A percentile compares a stretch with the other conserved stretches of the same genome.
phyloP scores from a whole-genome alignment of 768 basidiomycete species.

The Fistulinella prunicolor region DNA sequence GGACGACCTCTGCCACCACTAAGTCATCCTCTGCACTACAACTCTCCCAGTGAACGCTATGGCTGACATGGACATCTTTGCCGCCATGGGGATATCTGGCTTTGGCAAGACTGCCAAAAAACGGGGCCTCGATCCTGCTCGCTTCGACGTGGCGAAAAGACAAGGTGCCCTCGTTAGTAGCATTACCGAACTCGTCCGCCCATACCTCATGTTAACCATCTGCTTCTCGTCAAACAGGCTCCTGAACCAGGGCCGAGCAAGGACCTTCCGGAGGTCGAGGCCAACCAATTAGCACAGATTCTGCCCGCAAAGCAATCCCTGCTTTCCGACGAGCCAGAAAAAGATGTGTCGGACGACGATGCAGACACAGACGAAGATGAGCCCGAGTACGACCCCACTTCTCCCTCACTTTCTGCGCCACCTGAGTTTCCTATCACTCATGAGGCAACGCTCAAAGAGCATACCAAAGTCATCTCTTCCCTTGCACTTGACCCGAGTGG shows the following conservation, averaged over 20 bases:
- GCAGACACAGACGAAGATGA: slow-evolving; percentile 18
- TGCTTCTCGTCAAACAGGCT: slow-evolving; percentile 6
- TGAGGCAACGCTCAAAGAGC: slow-evolving; percentile 90
- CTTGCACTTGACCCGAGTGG: slow-evolving; percentile 92
- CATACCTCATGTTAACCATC: slow-evolving; percentile 23
- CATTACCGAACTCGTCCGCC: slow-evolving; percentile 3
- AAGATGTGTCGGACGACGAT: slow-evolving; percentile 27
- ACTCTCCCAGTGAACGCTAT: slow-evolving; percentile 26
- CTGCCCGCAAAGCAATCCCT: not conserved
- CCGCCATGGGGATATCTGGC: slow-evolving; percentile 79
- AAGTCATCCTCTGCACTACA: not conserved
- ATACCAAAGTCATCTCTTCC: slow-evolving; percentile 93
- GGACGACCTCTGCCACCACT: slow-evolving; percentile 20
- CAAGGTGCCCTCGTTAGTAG: slow-evolving; percentile 35
- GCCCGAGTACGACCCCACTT: slow-evolving; percentile 55
- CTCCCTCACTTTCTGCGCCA: slow-evolving; percentile 37
- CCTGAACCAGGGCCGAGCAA: slow-evolving; percentile 18
- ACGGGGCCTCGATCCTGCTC: slow-evolving; percentile 65
- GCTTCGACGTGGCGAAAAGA: slow-evolving; percentile 76
- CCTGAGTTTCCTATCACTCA: slow-evolving; percentile 82
- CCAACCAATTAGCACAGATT: slow-evolving; percentile 13
- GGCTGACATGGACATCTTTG: slow-evolving; percentile 67
- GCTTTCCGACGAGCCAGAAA: slow-evolving; percentile 14
- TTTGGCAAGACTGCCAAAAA: slow-evolving; percentile 76
- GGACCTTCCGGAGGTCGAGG: slow-evolving; percentile 21